Conservation (phyloP, 1,284 basidiomycete genomes). For the Ustilago tritici region DNA sequence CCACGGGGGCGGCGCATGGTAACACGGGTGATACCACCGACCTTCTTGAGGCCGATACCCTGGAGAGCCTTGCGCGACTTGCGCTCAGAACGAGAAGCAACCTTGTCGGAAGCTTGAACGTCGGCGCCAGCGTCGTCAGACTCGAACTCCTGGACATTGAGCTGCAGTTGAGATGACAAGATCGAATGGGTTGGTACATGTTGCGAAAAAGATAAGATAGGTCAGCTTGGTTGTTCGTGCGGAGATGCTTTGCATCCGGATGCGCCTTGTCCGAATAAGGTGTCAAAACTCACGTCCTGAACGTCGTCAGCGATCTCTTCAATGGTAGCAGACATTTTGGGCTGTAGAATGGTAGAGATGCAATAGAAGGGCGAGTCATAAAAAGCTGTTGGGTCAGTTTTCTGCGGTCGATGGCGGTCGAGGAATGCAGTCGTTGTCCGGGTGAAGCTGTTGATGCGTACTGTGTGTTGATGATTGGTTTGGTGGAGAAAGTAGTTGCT, state of each 20-base stretch:
- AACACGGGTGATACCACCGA: slow-evolving; percentile 92
- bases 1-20: slow-evolving; percentile 94
- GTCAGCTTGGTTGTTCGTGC: background rate
- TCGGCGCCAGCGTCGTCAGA: slow-evolving; percentile 76
- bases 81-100: slow-evolving; percentile 76
- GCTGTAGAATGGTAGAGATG: slow-evolving; percentile 1
- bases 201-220: slow-evolving; percentile 1
- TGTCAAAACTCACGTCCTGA: slow-evolving; percentile 74
- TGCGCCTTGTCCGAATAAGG: background rate
- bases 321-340: slow-evolving; percentile 73
- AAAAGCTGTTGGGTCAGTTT: slow-evolving; percentile 9
- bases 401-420: background rate
- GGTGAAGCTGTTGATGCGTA: slow-evolving; percentile 20
- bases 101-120: slow-evolving; percentile 86
- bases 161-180: slow-evolving; percentile 60
- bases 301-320: slow-evolving; percentile 79
- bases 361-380: slow-evolving; percentile 3
- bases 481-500: slow-evolving; percentile 19
- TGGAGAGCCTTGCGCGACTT: slow-evolving; percentile 69
- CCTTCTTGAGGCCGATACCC: slow-evolving; percentile 76
- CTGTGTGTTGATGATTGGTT: slow-evolving; percentile 5
- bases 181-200: background rate
- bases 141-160: slow-evolving; percentile 73
- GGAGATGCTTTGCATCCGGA: too few relatives aligned
- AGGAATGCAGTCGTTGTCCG: background rate